Base-by-base conservation (phyloP, 2,329 filamentous ascomycete genomes). In the Trichoderma sp. region DNA sequence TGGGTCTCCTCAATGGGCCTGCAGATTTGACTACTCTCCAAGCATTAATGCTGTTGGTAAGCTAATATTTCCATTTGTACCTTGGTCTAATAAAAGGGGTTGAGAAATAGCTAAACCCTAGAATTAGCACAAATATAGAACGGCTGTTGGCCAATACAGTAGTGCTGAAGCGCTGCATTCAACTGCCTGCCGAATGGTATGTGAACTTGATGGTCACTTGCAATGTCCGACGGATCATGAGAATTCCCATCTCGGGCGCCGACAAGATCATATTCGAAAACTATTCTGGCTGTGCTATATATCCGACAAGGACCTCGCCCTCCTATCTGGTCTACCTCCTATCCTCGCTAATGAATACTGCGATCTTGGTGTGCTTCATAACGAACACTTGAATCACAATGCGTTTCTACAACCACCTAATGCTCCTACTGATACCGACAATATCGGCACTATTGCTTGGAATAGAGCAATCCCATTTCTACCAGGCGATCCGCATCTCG, bases 251-350 rank as follows among this genome's bases (percentile, higher is more conserved):
- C 17, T 28, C 3, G 23, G 57, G 15, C 50, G 50, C 4, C 50
- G 23, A 20, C 34, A 17, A 30, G 23, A 11, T 23, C 64, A 67
- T 58, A 20, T n/a, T 0, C 32, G 50, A 3, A 67, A 43, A 11
- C 26, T 67, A 5, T 67, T 67, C 23, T 67, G 64, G 64, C 17
- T 57, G 34, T 67, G 64, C 11, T 39, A 67, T 67, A 28, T 20
- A 11, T 8, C 15, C 6, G 50, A 39, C 9, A 39, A 67, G 12
- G 64, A 67, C 7, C 32, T 58, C 4, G 30, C 50, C 26, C 32
- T 67, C 17, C 12, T 39, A 28, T 57, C 64, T n/a, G 50, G 50
- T 4, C 15, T 67, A 28, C 64, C 64, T 13, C 64, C 47, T 12
- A 20, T n/a, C 23, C 47, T 67, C 11, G 34, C 64, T 9, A 28